Conservation (phyloP, 176 grass and related monocot species). For the Lolium multiflorum region DNA sequence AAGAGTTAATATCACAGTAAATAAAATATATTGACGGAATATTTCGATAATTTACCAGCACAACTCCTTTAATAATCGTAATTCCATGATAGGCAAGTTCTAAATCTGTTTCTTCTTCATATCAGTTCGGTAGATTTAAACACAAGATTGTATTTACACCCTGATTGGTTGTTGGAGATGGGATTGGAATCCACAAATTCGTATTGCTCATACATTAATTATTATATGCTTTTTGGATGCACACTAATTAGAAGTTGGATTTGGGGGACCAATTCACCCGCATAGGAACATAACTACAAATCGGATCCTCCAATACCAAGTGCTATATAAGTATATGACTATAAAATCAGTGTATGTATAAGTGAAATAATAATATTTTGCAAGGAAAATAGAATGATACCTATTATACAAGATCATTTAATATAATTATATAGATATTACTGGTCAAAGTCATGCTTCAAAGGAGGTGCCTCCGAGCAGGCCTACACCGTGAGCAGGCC, state of each 20-base stretch:
- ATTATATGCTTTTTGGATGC: not conserved
- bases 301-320: too few relatives aligned
- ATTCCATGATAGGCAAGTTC: not conserved
- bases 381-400: too few relatives aligned
- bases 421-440: too few relatives aligned
- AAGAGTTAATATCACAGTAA: not conserved
- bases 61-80: not conserved
- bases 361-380: too few relatives aligned
- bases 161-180: not conserved
- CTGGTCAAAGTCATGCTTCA: too few relatives aligned
- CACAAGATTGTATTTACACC: not conserved
- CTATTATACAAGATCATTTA: too few relatives aligned
- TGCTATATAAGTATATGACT: too few relatives aligned
- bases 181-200: not conserved
- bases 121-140: not conserved
- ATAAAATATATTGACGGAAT: not conserved
- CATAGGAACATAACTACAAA: too few relatives aligned
- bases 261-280: too few relatives aligned
- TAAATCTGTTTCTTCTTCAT: not conserved
- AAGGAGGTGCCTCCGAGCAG: too few relatives aligned
- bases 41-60: not conserved
- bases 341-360: too few relatives aligned
- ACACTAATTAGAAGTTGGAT: not conserved
- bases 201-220: not conserved
- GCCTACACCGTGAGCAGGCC: too few relatives aligned